Percentiles rank a stretch among this genome's conserved stretches.
Evolutionary conservation across 2,329 filamentous ascomycete species (phyloP).

Genomic region (Chalara sp.): DNA sequence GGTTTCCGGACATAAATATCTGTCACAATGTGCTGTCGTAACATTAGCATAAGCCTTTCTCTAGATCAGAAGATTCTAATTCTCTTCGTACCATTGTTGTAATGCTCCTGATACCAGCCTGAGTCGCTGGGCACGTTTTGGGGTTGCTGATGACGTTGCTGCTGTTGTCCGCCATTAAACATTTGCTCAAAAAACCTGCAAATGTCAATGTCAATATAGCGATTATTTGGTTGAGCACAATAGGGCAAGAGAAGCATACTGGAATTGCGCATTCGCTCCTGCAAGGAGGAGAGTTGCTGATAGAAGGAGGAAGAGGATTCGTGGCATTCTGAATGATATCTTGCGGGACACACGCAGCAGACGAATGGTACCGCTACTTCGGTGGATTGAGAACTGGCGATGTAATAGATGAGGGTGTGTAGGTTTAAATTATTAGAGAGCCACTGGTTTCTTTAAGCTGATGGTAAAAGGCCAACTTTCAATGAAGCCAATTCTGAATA

Average conservation of each 20-base stretch:
- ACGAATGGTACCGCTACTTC: too few species aligned
- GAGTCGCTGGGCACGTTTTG: conserved; percentile 84
- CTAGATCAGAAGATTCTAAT: neutral
- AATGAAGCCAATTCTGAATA: neutral
- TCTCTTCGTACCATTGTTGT: conserved; percentile 50
- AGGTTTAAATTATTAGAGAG: too few species aligned
- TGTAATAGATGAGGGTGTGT: too few species aligned
- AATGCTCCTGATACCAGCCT: conserved; percentile 66
- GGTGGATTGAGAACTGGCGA: too few species aligned
- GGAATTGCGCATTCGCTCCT: conserved; percentile 70
- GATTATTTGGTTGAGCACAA: neutral
- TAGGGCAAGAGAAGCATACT: conserved; percentile 28
- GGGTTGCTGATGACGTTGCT: conserved; percentile 43
- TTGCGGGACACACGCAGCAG: too few species aligned
- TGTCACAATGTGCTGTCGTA: conserved; percentile 69
- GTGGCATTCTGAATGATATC: conserved; percentile 11
- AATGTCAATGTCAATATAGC: neutral
- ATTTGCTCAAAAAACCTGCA: conserved; percentile 85
- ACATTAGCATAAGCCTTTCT: neutral
- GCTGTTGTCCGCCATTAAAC: conserved; percentile 62
- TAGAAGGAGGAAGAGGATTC: conserved; percentile 30
- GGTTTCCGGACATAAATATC: conserved; percentile 91
- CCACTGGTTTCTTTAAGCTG: neutral
- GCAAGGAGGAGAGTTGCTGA: conserved; percentile 49
- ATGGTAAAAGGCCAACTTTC: conserved; percentile 2